These are phyloP conservation scores for Carex pumila DNA, from an alignment of 176 grass and related monocot species.

Conservation along the genomic window DNA sequence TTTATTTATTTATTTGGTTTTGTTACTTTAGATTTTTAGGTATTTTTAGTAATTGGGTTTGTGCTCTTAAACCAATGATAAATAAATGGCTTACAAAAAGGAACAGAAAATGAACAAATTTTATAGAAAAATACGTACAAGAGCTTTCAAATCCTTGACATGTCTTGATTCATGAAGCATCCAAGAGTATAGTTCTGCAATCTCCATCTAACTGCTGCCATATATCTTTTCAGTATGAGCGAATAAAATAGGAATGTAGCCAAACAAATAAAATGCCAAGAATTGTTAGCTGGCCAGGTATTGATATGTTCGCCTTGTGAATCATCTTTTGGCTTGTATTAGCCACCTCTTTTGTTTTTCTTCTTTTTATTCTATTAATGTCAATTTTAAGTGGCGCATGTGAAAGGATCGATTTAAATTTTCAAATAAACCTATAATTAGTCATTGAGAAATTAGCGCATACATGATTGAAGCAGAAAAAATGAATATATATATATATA, in stretches of 20 bases:
- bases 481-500: neutral
- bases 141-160: slow-evolving; percentile 9
- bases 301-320: slow-evolving; percentile 31
- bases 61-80: neutral
- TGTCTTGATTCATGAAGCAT: neutral
- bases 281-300: slow-evolving; percentile 25
- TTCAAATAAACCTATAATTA: neutral
- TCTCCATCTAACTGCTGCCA: slow-evolving; percentile 14
- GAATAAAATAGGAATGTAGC: slow-evolving; percentile 28
- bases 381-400: slow-evolving; percentile 16
- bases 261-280: slow-evolving; percentile 31
- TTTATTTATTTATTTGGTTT: neutral
- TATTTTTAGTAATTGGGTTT: neutral
- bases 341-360: slow-evolving; percentile 8
- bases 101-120: neutral
- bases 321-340: slow-evolving; percentile 25
- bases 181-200: slow-evolving; percentile 18
- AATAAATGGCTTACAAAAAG: neutral
- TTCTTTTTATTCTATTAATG: slow-evolving; percentile 9
- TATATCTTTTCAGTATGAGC: slow-evolving; percentile 19
- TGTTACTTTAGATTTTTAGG: neutral
- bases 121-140: neutral
- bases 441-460: neutral
- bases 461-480: neutral
- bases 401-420: neutral